Evolutionary conservation across 2,329 filamentous ascomycete genomes (phyloP).

Genomic region (Metarhizium rileyi): DNA sequence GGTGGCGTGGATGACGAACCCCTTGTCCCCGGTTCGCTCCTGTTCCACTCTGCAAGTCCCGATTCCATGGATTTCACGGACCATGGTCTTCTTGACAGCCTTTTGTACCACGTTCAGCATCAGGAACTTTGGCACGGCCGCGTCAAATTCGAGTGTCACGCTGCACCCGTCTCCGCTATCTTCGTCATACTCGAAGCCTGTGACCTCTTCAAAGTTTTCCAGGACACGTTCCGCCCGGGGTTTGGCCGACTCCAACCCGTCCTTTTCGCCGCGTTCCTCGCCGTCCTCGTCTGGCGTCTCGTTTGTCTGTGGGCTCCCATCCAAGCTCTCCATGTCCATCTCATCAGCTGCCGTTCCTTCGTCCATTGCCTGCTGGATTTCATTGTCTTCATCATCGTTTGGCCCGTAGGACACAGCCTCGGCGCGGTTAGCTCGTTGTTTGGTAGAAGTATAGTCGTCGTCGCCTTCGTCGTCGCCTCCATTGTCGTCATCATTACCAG

Average conservation of each 20-base stretch:
- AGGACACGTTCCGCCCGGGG: slow-evolving; percentile 56
- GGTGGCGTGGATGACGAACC: slow-evolving; percentile 60
- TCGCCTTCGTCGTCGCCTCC: slow-evolving; percentile 69
- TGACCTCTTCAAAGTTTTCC: slow-evolving; percentile 55
- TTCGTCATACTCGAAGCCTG: slow-evolving; percentile 72
- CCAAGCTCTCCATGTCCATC: slow-evolving; percentile 38
- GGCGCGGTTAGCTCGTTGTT: slow-evolving; percentile 63
- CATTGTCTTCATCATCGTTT: slow-evolving; percentile 85
- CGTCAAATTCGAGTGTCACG: slow-evolving; percentile 75
- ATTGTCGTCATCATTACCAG: slow-evolving; percentile 41
- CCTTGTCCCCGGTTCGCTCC: slow-evolving; percentile 34
- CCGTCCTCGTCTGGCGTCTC: slow-evolving; percentile 23
- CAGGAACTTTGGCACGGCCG: slow-evolving; percentile 75
- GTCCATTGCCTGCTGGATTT: slow-evolving; percentile 55
- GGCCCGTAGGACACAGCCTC: slow-evolving; percentile 84
- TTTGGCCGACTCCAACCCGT: slow-evolving; percentile 28
- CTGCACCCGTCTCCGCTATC: slow-evolving; percentile 63
- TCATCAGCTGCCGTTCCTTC: slow-evolving; percentile 47
- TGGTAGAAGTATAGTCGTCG: slow-evolving; percentile 65
- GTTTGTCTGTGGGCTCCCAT: slow-evolving; percentile 34
- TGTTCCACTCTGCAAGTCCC: slow-evolving; percentile 59
- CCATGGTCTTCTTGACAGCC: slow-evolving; percentile 66
- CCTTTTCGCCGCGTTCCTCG: slow-evolving; percentile 25
- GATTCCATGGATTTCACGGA: slow-evolving; percentile 78
- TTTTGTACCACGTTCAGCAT: slow-evolving; percentile 86